Conservation (phyloP, 139 green algal genomes). For the Diplosphaera chodatii region DNA sequence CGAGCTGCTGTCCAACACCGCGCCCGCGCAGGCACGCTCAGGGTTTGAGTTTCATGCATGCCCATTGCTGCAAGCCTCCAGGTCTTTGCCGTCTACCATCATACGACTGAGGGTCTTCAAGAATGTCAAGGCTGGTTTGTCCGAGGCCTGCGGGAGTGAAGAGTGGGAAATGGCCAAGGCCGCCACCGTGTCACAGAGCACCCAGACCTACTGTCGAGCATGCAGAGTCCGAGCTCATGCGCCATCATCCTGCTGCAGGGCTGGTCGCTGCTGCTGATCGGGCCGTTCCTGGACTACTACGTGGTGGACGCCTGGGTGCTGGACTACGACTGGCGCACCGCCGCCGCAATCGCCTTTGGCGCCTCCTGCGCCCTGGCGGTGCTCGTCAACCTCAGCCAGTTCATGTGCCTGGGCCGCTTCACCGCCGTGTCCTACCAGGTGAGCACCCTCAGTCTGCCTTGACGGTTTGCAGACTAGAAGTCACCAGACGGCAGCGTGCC, state of each 20-base stretch:
- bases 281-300: constrained; percentile 67
- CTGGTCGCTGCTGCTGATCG: constrained; percentile 57
- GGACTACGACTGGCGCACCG: constrained; percentile 44
- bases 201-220: no score
- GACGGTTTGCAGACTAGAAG: no score
- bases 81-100: no score
- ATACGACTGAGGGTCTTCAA: no score
- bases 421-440: constrained; percentile 89
- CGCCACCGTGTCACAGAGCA: no score
- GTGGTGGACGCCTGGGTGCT: constrained; percentile 52
- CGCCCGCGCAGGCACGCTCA: constrained; percentile 59
- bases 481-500: no score
- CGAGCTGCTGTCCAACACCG: constrained; percentile 82
- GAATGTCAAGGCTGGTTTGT: no score
- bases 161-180: no score
- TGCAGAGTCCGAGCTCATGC: neutral
- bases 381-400: constrained; percentile 86
- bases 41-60: no score
- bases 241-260: constrained; percentile 33
- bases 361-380: constrained; percentile 72
- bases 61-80: no score
- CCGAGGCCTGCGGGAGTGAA: no score
- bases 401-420: constrained; percentile 91
- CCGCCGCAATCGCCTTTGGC: constrained; percentile 40
- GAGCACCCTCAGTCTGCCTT: no score